Evolutionary conservation across 2,329 filamentous ascomycete genomes (phyloP).

Genomic region (Gaeumannomyces tritici): DNA sequence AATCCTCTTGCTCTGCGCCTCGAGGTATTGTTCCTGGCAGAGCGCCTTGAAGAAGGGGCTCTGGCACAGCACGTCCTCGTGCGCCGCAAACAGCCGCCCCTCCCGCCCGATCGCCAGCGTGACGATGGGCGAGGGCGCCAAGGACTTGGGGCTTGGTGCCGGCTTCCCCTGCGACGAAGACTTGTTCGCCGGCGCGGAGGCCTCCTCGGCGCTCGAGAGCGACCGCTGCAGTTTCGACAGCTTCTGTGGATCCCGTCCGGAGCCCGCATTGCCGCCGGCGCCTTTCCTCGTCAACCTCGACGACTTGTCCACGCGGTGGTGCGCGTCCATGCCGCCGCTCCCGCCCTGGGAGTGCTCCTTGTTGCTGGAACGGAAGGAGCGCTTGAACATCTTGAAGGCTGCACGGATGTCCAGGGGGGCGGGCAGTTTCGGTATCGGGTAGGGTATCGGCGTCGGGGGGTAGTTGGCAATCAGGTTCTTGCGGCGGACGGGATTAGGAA

Average conservation of each 20-base stretch:
- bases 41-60: constrained; percentile 75
- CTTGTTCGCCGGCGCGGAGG: constrained; percentile 22
- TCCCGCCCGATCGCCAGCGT: constrained; percentile 78
- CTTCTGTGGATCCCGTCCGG: constrained; percentile 65
- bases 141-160: constrained; percentile 16
- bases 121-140: constrained; percentile 61
- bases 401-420: constrained; percentile 18
- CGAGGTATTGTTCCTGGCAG: constrained; percentile 63
- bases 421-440: not conserved
- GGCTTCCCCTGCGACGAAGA: constrained; percentile 13
- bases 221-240: constrained; percentile 79
- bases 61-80: constrained; percentile 82
- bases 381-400: constrained; percentile 72
- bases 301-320: constrained; percentile 72
- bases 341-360: constrained; percentile 20
- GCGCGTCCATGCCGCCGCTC: constrained; percentile 16
- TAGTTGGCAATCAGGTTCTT: constrained; percentile 5
- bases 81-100: constrained; percentile 84
- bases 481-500: constrained; percentile 14
- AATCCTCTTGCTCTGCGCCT: constrained; percentile 68
- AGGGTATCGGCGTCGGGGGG: constrained; percentile 1
- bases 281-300: constrained; percentile 64
- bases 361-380: constrained; percentile 75
- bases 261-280: constrained; percentile 17
- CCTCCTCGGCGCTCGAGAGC: constrained; percentile 46